Base-by-base conservation (phyloP, 805 yeast species). In the Kodamaea neixiangensis region DNA sequence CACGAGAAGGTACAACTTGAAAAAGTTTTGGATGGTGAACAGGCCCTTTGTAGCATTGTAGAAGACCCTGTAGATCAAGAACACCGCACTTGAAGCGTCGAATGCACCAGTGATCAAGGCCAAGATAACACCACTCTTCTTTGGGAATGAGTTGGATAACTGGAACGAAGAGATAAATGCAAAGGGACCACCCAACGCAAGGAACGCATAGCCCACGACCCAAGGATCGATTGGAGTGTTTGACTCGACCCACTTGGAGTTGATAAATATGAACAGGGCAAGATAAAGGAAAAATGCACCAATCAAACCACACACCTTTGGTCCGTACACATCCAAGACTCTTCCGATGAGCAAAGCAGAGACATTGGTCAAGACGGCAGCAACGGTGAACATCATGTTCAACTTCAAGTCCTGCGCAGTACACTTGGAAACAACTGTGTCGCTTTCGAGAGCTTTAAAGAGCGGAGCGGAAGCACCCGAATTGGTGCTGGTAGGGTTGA, bases 131-230 rank as follows among this genome's bases (percentile, higher is more conserved):
- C 85, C 85, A 15, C 81, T 76, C 47, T 72, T 73, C 46, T 72
- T 68, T 2, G 85, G 85, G 63, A 80, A 80, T 2, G 84, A 71
- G 58, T 80, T 80, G 19, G 84, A 79, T 51, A 80, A 70, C 62
- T 80, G 85, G 66, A 80, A 80, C 5, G 80, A 75, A 7, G 84
- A 79, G 55, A 80, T 80, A 62, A 66, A 80, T 0, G 80, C 73
- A 64, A 80, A 80, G 14, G 85, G 84, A 3, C 85, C 85, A 31
- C 84, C 85, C 49, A 80, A 68, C 1, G 85, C 82, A 79, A 80
- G 70, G 6, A 68, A 66, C 1, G 77, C 73, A 57, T 79, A 80
- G 7, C 84, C 85, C 42, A 75, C 48, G 40, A 80, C 56, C 61
- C 79, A 80, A 1, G 85, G 84, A 58, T 80, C 85, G 43, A 79